Conservation (phyloP, 495 filamentous ascomycete species). For the Daldinia vernicosa region DNA sequence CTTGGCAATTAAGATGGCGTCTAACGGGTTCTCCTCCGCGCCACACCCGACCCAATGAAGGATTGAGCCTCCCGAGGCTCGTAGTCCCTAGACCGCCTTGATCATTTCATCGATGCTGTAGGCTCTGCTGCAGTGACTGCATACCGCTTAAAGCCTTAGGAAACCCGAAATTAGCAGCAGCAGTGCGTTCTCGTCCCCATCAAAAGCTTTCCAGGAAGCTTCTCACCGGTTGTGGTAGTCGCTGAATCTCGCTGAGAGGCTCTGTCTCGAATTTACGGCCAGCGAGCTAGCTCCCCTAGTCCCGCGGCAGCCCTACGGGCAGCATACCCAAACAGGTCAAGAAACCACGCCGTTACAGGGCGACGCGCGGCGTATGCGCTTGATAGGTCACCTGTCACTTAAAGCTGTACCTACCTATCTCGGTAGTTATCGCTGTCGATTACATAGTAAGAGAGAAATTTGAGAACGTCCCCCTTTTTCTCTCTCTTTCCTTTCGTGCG, state of each 20-base stretch:
- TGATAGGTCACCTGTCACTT: constrained; percentile 37
- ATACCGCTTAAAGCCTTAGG: constrained; percentile 14
- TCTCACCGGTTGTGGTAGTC: constrained; percentile 31
- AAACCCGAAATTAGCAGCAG: constrained; percentile 6
- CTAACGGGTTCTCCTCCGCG: constrained; percentile 1
- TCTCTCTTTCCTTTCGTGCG: neutral
- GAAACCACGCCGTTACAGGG: constrained; percentile 28
- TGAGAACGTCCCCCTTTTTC: constrained; percentile 8
- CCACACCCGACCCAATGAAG: neutral
- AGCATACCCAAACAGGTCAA: constrained; percentile 33
- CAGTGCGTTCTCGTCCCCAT: constrained; percentile 10
- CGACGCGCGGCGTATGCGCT: constrained; percentile 38
- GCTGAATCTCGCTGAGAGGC: constrained; percentile 8
- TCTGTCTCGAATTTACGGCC: constrained; percentile 16
- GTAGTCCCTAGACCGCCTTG: constrained; percentile 11
- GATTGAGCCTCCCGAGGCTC: constrained; percentile 4
- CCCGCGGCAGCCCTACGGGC: constrained; percentile 40
- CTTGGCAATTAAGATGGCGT: constrained; percentile 13
- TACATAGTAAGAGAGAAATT: constrained; percentile 35
- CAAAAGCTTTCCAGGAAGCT: constrained; percentile 4
- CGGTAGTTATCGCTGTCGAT: constrained; percentile 36
- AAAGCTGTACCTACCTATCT: constrained; percentile 36
- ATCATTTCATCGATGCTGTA: neutral
- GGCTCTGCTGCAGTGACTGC: neutral
- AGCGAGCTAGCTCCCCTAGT: constrained; percentile 23